Conservation (phyloP, 495 filamentous ascomycete species). For the Aspergillus leporis region DNA sequence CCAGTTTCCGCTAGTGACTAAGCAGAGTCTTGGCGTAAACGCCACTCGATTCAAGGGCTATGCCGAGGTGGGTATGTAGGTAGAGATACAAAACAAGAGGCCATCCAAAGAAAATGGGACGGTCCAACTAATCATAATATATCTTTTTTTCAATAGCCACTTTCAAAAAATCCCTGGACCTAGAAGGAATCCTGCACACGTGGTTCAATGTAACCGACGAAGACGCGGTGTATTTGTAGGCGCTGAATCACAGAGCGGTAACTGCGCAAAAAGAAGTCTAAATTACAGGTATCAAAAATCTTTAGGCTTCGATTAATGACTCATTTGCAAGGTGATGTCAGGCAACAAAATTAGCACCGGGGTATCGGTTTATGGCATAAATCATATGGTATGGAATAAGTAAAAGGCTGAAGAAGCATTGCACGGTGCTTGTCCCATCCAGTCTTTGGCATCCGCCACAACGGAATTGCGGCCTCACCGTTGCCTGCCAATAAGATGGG, state of each 20-base stretch:
- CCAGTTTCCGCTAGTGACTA: conserved; percentile 18
- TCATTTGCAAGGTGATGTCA: conserved; percentile 15
- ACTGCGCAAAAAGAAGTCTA: conserved; percentile 5
- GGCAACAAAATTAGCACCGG: conserved; percentile 16
- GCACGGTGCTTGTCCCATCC: background rate
- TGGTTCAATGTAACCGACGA: conserved; percentile 13
- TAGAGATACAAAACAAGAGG: conserved; percentile 10
- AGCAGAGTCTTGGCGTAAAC: conserved; percentile 22
- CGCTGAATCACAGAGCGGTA: conserved; percentile 6
- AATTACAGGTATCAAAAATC: background rate
- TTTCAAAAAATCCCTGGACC: background rate
- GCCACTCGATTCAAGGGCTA: conserved; percentile 11
- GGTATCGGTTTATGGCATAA: background rate
- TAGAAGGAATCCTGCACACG: conserved; percentile 11
- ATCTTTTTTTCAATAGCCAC: background rate
- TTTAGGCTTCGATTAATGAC: conserved; percentile 20
- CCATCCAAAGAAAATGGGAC: background rate
- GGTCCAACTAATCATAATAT: background rate
- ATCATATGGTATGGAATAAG: background rate
- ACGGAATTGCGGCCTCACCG: conserved; percentile 9
- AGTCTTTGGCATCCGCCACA: conserved; percentile 6
- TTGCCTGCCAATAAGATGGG: conserved; percentile 12
- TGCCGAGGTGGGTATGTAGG: conserved; percentile 9
- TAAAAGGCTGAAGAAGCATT: background rate
- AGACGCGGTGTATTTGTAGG: conserved; percentile 16